phyloP scores from a whole-genome alignment of 495 filamentous ascomycete genomes.

The Aspergillus nanangensis region DNA sequence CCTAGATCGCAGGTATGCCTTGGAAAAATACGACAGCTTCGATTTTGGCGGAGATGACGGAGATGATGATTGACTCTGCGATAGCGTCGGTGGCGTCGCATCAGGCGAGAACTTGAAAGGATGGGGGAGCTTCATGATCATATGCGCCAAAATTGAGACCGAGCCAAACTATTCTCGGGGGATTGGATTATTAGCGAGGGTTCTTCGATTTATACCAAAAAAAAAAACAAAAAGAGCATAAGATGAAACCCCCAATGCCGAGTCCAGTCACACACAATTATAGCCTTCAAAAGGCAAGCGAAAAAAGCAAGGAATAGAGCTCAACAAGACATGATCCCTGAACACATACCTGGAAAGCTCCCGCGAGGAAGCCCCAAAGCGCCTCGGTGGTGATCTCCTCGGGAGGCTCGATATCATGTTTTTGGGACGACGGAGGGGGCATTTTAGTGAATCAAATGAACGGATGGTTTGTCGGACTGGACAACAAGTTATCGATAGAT shows the following conservation, averaged over 20 bases:
- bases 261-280: no score
- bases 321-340: background rate
- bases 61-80: slow-evolving; percentile 11
- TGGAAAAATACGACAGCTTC: slow-evolving; percentile 31
- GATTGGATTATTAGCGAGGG: background rate
- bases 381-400: slow-evolving; percentile 37
- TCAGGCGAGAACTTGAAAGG: slow-evolving; percentile 39
- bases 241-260: no score
- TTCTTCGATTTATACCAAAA: background rate
- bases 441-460: slow-evolving; percentile 16
- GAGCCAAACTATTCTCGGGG: slow-evolving; percentile 36
- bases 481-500: no score
- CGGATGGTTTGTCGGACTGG: no score
- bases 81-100: slow-evolving; percentile 21
- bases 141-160: slow-evolving; percentile 44
- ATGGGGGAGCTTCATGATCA: slow-evolving; percentile 43
- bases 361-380: slow-evolving; percentile 39
- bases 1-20: slow-evolving; percentile 30
- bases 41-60: slow-evolving; percentile 16
- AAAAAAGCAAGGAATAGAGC: background rate
- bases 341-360: slow-evolving; percentile 39
- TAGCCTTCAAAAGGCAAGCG: no score
- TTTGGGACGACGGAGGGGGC: slow-evolving; percentile 37
- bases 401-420: slow-evolving; percentile 35
- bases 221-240: slow-evolving; percentile 1